Percentiles rank a stretch among this genome's conserved stretches.
These are phyloP conservation scores for Lachnellula arida DNA, from an alignment of 2,329 filamentous ascomycete genomes.

Conservation along the genomic window DNA sequence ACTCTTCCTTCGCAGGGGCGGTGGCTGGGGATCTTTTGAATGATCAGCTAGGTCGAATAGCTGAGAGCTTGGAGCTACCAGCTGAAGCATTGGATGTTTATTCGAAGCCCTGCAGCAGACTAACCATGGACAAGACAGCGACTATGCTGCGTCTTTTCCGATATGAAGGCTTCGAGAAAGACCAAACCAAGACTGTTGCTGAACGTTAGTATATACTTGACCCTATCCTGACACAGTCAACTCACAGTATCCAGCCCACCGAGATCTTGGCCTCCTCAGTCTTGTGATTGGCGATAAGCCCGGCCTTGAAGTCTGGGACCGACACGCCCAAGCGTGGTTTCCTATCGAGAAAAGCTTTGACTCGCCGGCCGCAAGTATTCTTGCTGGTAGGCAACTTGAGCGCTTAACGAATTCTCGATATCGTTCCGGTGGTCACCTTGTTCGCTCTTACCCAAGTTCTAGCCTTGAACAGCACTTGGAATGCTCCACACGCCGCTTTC, in stretches of 20 bases:
- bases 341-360: conserved; percentile 21
- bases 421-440: conserved; percentile 20
- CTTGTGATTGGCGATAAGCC: conserved; percentile 26
- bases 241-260: conserved; percentile 16
- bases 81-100: conserved; percentile 17
- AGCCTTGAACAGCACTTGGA: neutral
- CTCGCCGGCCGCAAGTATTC: conserved; percentile 14
- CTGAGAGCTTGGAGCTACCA: conserved; percentile 23
- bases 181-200: conserved; percentile 18
- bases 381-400: conserved; percentile 25
- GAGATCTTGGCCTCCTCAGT: conserved; percentile 25
- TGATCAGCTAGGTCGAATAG: conserved; percentile 15
- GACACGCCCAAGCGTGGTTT: conserved; percentile 13
- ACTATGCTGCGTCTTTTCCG: conserved; percentile 26
- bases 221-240: neutral
- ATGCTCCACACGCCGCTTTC: conserved; percentile 1
- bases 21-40: conserved; percentile 19
- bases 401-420: conserved; percentile 22
- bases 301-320: conserved; percentile 25
- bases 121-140: conserved; percentile 17
- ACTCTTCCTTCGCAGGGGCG: no score
- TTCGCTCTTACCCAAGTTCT: conserved; percentile 18
- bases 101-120: conserved; percentile 19
- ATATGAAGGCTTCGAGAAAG: conserved; percentile 20
- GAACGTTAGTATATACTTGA: conserved; percentile 17